Conservation (phyloP, 257 asterid genomes). For the Orobanche coerulescens region DNA sequence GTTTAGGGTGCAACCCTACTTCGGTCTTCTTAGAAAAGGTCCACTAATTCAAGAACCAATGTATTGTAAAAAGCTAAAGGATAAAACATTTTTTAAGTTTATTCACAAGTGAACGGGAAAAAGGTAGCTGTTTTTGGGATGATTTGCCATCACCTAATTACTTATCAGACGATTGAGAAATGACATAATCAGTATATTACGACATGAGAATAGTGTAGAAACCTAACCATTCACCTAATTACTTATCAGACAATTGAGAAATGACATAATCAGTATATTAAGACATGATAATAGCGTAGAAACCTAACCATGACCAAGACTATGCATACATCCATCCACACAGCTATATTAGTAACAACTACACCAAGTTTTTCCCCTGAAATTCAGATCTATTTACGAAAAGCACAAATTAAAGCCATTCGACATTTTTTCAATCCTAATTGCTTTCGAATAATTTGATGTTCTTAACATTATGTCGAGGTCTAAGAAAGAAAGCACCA, state of each 20-base stretch:
- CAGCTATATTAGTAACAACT: not conserved
- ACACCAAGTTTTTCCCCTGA: not conserved
- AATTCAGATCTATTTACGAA: not conserved
- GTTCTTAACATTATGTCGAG: not conserved
- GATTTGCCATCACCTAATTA: too few relatives aligned
- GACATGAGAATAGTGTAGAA: too few relatives aligned
- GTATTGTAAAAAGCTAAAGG: not conserved
- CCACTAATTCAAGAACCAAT: slow-evolving; percentile 12
- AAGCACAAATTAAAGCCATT: not conserved
- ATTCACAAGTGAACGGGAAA: too few relatives aligned
- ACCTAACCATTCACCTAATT: too few relatives aligned
- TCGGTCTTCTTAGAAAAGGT: too few relatives aligned
- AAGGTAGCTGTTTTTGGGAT: too few relatives aligned
- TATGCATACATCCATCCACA: not conserved
- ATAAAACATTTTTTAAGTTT: not conserved
- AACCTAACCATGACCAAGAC: not conserved
- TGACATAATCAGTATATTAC: too few relatives aligned
- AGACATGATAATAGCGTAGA: not conserved
- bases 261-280: not conserved
- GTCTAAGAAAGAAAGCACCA: not conserved
- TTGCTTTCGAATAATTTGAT: not conserved
- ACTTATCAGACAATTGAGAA: too few relatives aligned
- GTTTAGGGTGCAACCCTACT: too few relatives aligned
- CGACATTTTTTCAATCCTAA: not conserved
- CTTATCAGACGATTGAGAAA: too few relatives aligned